A percentile compares a stretch with the other conserved stretches of the same genome.
These are phyloP conservation scores for Entomortierella parvispora DNA, from an alignment of 192 early-diverging fungal genomes.

Conservation along the genomic window DNA sequence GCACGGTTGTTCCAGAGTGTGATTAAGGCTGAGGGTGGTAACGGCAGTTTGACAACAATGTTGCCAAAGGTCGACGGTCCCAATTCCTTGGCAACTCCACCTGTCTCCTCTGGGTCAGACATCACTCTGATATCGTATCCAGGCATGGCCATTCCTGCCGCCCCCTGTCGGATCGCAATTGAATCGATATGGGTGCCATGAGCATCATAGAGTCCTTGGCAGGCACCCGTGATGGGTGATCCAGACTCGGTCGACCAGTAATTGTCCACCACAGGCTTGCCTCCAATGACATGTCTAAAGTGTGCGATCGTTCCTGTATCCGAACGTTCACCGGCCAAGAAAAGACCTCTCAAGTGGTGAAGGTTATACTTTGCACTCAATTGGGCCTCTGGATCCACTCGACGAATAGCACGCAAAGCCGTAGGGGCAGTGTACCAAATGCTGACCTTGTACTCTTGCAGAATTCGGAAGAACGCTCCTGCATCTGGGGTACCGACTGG, in stretches of 20 bases:
- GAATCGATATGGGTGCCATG: constrained; percentile 43
- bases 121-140: constrained; percentile 79
- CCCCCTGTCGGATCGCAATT: constrained; percentile 66
- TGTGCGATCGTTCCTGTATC: constrained; percentile 81
- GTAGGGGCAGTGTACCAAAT: constrained; percentile 88
- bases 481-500: constrained; percentile 85
- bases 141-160: constrained; percentile 83
- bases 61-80: constrained; percentile 75
- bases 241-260: constrained; percentile 94
- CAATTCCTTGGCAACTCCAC: constrained; percentile 32
- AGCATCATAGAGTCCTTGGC: constrained; percentile 62
- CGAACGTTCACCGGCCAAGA: constrained; percentile 85
- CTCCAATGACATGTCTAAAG: constrained; percentile 55
- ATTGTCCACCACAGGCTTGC: constrained; percentile 79
- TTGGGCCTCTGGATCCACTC: constrained; percentile 78
- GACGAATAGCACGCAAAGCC: constrained; percentile 80
- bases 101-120: constrained; percentile 58
- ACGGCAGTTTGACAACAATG: constrained; percentile 80
- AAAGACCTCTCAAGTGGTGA: constrained; percentile 67
- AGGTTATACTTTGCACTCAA: constrained; percentile 71
- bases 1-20: constrained; percentile 83
- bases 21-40: constrained; percentile 82
- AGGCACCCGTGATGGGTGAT: constrained; percentile 80
- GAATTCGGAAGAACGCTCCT: constrained; percentile 81
- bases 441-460: constrained; percentile 79